Base-by-base conservation (phyloP, 75 land plant genomes). In the Picea glauca region DNA sequence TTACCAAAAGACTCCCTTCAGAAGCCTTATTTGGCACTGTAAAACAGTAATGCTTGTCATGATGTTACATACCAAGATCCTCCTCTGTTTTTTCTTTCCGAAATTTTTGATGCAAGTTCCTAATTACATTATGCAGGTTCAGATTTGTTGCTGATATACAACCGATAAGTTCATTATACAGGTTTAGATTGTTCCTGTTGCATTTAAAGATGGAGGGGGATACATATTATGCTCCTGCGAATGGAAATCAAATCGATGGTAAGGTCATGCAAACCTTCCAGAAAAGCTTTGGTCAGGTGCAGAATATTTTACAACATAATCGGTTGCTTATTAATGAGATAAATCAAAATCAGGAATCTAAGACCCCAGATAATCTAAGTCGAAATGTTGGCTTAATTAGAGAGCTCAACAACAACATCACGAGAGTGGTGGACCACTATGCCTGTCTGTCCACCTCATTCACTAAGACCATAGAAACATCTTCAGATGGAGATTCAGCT, bases 281-380 rank as follows among this genome's bases (percentile, higher is more conserved):
- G 61, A 83, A 60, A 59, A 87, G 82, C 66, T 88, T 87, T 68
- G 74, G 59, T 58, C 90, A 88, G 79, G 90, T 87, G 21, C 90
- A 88, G 80, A 89, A 70, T 67, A 78, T 88, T 23, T 76, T 88
- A 58, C 89, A 88, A 61, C 86, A 88, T 73, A 88, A 88, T 72
- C 78, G 90, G 38, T 23, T 88, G 46, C 89, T 88, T 23, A 89
- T 89, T 62, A 87, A 84, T 32, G 90, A 89, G 84, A 89, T 89
- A 74, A 87, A 89, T 57, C 81, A 83, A 72, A 89, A 89, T 75
- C 90, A 89, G 15, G 90, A 89, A 63, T 81, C 90, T 3, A 87
- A 84, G 59, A 77, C 81, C 32, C 90, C 90, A 12, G 90, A 89
- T 46, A 84, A 86, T 68, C 66, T 89, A 6, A 81, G 84, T 50